These are phyloP conservation scores for Ceratobasidium sp. DNA, from an alignment of 1,284 basidiomycete genomes.

Conservation along the genomic window DNA sequence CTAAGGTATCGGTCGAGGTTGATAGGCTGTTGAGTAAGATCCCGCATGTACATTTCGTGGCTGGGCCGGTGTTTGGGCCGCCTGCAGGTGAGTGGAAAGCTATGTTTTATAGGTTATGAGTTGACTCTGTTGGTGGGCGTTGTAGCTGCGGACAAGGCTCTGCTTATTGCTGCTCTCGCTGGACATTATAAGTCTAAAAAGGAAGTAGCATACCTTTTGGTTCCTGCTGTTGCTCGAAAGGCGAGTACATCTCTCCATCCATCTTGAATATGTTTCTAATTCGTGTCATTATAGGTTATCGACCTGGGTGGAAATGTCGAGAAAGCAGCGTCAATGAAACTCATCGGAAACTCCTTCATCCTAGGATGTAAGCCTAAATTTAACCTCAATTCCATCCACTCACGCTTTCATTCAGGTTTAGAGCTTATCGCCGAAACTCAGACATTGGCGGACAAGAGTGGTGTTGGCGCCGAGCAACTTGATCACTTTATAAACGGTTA, in stretches of 20 bases:
- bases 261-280: neutral
- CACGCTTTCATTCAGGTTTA: slow-evolving; percentile 59
- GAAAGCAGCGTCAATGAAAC: slow-evolving; percentile 84
- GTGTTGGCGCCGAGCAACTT: slow-evolving; percentile 72
- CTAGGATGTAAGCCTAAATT: slow-evolving; percentile 61
- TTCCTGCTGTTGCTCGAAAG: slow-evolving; percentile 86
- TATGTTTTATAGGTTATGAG: neutral
- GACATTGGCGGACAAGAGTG: slow-evolving; percentile 88
- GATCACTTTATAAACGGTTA: slow-evolving; percentile 72
- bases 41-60: slow-evolving; percentile 77
- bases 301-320: slow-evolving; percentile 84
- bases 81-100: slow-evolving; percentile 25
- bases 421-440: slow-evolving; percentile 86
- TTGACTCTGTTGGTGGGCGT: neutral
- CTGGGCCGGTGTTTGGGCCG: slow-evolving; percentile 84
- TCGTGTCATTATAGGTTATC: slow-evolving; percentile 59
- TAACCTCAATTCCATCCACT: neutral
- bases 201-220: slow-evolving; percentile 78
- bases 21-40: slow-evolving; percentile 76
- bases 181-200: slow-evolving; percentile 90
- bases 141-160: slow-evolving; percentile 75
- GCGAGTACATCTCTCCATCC: slow-evolving; percentile 48
- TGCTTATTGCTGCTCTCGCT: slow-evolving; percentile 82
- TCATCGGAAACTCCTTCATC: slow-evolving; percentile 81
- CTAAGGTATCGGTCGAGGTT: slow-evolving; percentile 79